Percentiles rank a stretch among this genome's conserved stretches.
Conservation (phyloP, 2,329 filamentous ascomycete genomes). For the Trichoderma sp. region DNA sequence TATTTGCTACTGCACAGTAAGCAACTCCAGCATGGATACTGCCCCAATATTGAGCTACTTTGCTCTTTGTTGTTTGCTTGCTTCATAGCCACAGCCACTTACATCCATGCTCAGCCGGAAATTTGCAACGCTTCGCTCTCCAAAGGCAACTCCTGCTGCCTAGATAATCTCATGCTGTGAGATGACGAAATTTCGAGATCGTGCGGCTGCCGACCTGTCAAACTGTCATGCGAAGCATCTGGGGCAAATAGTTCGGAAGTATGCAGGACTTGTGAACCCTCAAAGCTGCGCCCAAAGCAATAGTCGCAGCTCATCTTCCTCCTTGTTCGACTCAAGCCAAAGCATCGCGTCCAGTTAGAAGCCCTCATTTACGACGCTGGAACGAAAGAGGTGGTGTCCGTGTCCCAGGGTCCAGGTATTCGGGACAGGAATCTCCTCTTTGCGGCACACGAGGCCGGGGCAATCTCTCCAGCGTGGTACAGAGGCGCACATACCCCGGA, state of each 20-base stretch:
- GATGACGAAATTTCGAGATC: slow-evolving; percentile 1
- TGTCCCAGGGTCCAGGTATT: not conserved
- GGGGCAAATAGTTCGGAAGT: not conserved
- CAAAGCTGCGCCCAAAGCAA: not conserved
- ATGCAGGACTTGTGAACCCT: not conserved
- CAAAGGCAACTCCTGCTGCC: not conserved
- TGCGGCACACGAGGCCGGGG: not conserved
- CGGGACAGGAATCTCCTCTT: slow-evolving; percentile 1
- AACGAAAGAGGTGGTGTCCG: not conserved
- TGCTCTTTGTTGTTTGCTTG: not conserved
- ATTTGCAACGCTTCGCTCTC: not conserved
- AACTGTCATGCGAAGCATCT: not conserved
- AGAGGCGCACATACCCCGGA: not conserved
- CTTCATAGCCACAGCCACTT: not conserved
- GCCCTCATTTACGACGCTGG: not conserved
- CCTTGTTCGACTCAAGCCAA: not conserved
- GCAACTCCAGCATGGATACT: too few species aligned
- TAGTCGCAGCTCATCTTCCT: not conserved
- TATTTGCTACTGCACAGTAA: not conserved
- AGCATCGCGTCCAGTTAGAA: not conserved
- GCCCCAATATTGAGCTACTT: not conserved
- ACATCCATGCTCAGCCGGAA: not conserved
- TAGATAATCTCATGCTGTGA: not conserved
- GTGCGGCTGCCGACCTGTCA: not conserved
- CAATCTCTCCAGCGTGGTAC: not conserved